phyloP scores from a whole-genome alignment of 2,329 filamentous ascomycete species.

The Orbilia quercus region DNA sequence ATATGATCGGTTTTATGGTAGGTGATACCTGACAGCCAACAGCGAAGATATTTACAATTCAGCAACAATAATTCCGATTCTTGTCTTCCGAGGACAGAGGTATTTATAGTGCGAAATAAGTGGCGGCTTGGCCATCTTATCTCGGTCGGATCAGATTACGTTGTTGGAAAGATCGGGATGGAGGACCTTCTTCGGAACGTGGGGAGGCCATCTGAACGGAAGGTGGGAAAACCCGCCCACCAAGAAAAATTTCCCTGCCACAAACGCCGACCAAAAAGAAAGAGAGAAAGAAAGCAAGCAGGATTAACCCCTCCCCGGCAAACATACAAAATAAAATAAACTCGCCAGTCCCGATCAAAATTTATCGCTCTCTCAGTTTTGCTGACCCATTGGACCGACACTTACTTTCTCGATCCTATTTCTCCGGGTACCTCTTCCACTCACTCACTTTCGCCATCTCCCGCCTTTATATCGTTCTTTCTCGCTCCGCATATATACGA shows the following conservation, averaged over 20 bases:
- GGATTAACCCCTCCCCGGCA: constrained; percentile 14
- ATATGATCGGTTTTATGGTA: no score
- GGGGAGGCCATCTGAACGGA: constrained; percentile 33
- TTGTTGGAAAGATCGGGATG: constrained; percentile 25
- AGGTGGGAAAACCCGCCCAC: constrained; percentile 32
- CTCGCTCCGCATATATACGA: constrained; percentile 18
- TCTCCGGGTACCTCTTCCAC: constrained; percentile 8
- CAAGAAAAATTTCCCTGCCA: constrained; percentile 44
- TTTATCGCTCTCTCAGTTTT: constrained; percentile 10
- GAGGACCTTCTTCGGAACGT: constrained; percentile 21
- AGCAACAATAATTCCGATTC: no score
- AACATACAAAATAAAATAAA: background rate
- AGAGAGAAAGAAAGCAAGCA: background rate
- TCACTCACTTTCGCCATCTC: background rate
- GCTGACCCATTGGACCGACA: constrained; percentile 1
- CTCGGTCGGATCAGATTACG: constrained; percentile 55
- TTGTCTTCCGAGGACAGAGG: no score
- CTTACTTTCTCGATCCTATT: background rate
- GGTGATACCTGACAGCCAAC: no score
- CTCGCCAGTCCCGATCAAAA: background rate
- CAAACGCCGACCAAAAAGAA: constrained; percentile 38
- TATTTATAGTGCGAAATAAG: constrained; percentile 11
- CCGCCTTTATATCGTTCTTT: background rate
- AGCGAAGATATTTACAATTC: no score
- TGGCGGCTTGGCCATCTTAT: constrained; percentile 55